Conservation (phyloP, 1,284 basidiomycete species). For the Fistulinella staudtii region DNA sequence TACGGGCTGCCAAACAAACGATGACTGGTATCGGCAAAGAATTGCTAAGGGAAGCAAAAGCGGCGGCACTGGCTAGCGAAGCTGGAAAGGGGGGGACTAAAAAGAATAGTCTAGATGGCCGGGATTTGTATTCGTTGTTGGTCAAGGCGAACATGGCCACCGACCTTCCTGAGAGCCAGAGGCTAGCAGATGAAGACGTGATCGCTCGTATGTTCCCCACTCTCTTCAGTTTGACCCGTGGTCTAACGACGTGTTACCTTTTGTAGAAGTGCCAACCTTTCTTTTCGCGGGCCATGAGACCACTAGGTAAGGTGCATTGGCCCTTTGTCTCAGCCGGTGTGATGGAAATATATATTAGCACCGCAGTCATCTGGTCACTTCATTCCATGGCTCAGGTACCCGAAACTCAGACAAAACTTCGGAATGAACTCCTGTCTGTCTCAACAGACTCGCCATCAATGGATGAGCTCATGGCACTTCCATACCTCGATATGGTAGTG, state of each 20-base stretch:
- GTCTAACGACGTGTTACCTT: too few species aligned
- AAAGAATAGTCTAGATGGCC: constrained; percentile 32
- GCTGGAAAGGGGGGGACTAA: constrained; percentile 20
- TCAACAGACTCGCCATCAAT: constrained; percentile 51
- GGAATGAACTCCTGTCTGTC: constrained; percentile 57
- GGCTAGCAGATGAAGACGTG: constrained; percentile 70
- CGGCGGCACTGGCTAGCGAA: constrained; percentile 27
- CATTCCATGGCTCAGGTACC: constrained; percentile 57
- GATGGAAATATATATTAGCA: constrained; percentile 33
- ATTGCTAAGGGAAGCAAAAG: constrained; percentile 45
- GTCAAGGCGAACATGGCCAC: constrained; percentile 64
- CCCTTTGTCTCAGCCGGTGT: neutral
- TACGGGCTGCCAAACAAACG: constrained; percentile 19
- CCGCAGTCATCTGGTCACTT: constrained; percentile 57
- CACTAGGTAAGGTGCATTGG: constrained; percentile 42
- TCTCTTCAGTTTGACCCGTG: neutral
- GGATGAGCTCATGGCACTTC: constrained; percentile 56
- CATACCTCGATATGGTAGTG: constrained; percentile 63
- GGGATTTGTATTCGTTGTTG: constrained; percentile 53
- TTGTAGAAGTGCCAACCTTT: constrained; percentile 35
- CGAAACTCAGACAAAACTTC: constrained; percentile 60
- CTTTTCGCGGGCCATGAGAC: constrained; percentile 78
- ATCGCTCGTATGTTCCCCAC: constrained; percentile 56
- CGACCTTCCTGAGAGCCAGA: constrained; percentile 53
- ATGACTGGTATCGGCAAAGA: constrained; percentile 40